These are phyloP conservation scores for Choiromyces venosus DNA, from an alignment of 495 filamentous ascomycete species.

Conservation along the genomic window DNA sequence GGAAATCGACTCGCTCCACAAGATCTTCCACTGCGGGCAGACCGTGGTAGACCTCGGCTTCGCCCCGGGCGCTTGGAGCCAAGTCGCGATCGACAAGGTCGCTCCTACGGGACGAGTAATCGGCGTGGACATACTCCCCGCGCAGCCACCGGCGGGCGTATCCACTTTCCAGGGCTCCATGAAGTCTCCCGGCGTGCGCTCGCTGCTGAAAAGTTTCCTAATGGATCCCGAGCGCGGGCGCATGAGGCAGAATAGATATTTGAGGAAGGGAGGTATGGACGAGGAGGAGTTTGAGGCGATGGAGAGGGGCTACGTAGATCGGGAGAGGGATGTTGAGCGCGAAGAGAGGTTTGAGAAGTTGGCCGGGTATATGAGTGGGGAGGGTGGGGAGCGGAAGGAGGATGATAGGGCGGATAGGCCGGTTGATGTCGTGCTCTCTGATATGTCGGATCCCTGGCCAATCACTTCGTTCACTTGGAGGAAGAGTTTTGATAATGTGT, in stretches of 20 bases:
- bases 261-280: conserved; percentile 28
- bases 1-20: conserved; percentile 67
- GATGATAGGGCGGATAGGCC: conserved; percentile 49
- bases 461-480: conserved; percentile 71
- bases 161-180: conserved; percentile 94
- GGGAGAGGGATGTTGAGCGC: conserved; percentile 46
- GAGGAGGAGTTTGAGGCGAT: conserved; percentile 37
- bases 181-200: conserved; percentile 62
- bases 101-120: conserved; percentile 70
- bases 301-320: conserved; percentile 52
- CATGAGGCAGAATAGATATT: conserved; percentile 28
- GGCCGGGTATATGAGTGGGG: conserved; percentile 35
- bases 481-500: conserved; percentile 84
- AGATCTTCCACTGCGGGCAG: conserved; percentile 68
- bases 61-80: conserved; percentile 87
- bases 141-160: conserved; percentile 79
- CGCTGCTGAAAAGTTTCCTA: conserved; percentile 67
- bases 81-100: conserved; percentile 79
- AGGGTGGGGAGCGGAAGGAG: conserved; percentile 36
- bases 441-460: conserved; percentile 97
- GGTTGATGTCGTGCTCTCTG: conserved; percentile 92
- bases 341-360: conserved; percentile 6
- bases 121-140: conserved; percentile 89
- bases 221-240: conserved; percentile 59
- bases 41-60: conserved; percentile 91